A percentile compares a stretch with the other conserved stretches of the same genome.
Conservation (phyloP, 2,329 filamentous ascomycete genomes). For the Stagonosporopsis tanaceti region DNA sequence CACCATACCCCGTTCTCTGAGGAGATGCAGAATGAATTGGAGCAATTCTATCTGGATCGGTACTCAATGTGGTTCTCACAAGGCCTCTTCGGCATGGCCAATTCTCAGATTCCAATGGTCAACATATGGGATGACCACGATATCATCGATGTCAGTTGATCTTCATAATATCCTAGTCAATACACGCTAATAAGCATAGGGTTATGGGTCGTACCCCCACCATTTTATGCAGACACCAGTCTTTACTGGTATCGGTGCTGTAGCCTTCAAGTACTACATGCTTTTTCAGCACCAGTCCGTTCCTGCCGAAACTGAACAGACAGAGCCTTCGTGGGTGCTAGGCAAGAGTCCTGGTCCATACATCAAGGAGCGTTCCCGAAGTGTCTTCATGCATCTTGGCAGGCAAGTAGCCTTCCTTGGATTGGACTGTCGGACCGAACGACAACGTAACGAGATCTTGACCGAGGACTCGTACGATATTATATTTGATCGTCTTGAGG, state of each 20-base stretch:
- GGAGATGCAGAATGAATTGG: constrained; percentile 87
- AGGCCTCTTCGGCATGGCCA: constrained; percentile 90
- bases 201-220: constrained; percentile 91
- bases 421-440: constrained; percentile 89
- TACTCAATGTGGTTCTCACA: constrained; percentile 98
- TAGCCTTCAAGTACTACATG: constrained; percentile 99
- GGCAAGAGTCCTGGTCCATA: constrained; percentile 85
- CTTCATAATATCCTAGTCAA: constrained; percentile 54
- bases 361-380: constrained; percentile 85
- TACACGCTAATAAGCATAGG: constrained; percentile 63
- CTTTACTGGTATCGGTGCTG: constrained; percentile 85
- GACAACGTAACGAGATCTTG: constrained; percentile 82
- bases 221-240: constrained; percentile 91
- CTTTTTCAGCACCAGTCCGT: constrained; percentile 97
- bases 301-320: constrained; percentile 76
- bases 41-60: constrained; percentile 84
- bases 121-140: constrained; percentile 96
- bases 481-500: constrained; percentile 83
- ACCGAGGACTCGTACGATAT: constrained; percentile 82
- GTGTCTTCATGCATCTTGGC: constrained; percentile 84
- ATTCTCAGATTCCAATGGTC: constrained; percentile 95
- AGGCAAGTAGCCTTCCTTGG: constrained; percentile 81
- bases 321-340: constrained; percentile 91
- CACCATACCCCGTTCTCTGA: constrained; percentile 77
- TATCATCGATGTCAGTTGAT: constrained; percentile 57